A percentile compares a stretch with the other conserved stretches of the same genome.
phyloP scores from a whole-genome alignment of 768 basidiomycete species.

The Xerocomus spinulosus region DNA sequence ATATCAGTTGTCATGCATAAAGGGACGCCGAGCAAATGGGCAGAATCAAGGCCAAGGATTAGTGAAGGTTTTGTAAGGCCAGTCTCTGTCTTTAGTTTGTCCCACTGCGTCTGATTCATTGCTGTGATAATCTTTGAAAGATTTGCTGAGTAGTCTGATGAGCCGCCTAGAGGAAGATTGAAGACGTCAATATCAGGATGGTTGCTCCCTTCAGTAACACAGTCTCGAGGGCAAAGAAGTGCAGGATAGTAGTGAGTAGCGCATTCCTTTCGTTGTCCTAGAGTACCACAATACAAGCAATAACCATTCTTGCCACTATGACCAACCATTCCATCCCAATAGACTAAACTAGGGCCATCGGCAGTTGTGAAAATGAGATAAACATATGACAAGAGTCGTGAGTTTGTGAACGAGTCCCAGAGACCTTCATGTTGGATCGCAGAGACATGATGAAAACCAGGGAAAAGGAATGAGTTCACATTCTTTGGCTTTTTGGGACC shows the following conservation, averaged over 20 bases:
- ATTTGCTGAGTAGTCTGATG: neutral
- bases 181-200: slow-evolving; percentile 30
- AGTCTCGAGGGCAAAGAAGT: slow-evolving; percentile 25
- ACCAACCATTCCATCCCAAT: slow-evolving; percentile 33
- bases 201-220: slow-evolving; percentile 19
- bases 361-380: slow-evolving; percentile 15
- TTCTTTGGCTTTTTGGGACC: slow-evolving; percentile 1
- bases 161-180: slow-evolving; percentile 6
- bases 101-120: slow-evolving; percentile 22
- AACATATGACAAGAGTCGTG: neutral
- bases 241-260: slow-evolving; percentile 33
- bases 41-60: slow-evolving; percentile 29
- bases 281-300: slow-evolving; percentile 26
- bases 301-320: slow-evolving; percentile 35
- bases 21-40: slow-evolving; percentile 28
- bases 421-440: neutral
- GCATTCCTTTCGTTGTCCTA: slow-evolving; percentile 27
- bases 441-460: slow-evolving; percentile 2
- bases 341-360: slow-evolving; percentile 27
- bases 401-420: neutral
- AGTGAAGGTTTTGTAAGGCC: slow-evolving; percentile 36
- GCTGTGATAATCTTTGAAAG: neutral
- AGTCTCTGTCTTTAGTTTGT: slow-evolving; percentile 25
- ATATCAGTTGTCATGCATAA: slow-evolving; percentile 35
- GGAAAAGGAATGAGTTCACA: slow-evolving; percentile 1